Evolutionary conservation across 768 basidiomycete genomes (phyloP).

Genomic region (Rhizopogon salebrosus): DNA sequence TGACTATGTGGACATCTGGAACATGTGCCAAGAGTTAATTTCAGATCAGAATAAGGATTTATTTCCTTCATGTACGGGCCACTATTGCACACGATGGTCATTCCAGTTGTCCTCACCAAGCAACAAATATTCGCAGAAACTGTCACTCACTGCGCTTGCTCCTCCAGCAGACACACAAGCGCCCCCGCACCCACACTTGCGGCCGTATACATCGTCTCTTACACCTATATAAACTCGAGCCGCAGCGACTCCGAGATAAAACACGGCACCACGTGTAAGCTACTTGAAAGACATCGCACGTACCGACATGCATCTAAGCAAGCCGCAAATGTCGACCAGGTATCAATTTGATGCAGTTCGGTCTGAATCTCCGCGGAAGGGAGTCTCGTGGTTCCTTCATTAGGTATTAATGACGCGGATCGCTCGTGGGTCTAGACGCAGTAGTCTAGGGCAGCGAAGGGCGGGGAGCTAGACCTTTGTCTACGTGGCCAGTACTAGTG

Average conservation of each 20-base stretch:
- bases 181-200: constrained; percentile 15
- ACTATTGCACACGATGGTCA: neutral
- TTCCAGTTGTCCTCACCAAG: neutral
- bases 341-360: too few species aligned
- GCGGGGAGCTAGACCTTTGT: too few species aligned
- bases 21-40: neutral
- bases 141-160: neutral
- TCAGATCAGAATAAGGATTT: neutral
- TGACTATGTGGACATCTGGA: neutral
- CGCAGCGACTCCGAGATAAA: constrained; percentile 1
- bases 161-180: neutral
- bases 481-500: too few species aligned
- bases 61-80: neutral
- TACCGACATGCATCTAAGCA: too few species aligned
- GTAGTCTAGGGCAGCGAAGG: too few species aligned
- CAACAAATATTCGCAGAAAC: neutral
- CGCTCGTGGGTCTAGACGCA: too few species aligned
- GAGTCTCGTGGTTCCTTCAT: too few species aligned
- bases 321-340: too few species aligned
- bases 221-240: constrained; percentile 21
- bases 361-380: too few species aligned
- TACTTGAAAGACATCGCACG: neutral
- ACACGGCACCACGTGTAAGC: neutral
- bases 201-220: constrained; percentile 24
- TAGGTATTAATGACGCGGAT: too few species aligned